These are phyloP conservation scores for Magnusiomyces ingens DNA, from an alignment of 1,139 yeast genomes.

Conservation along the genomic window DNA sequence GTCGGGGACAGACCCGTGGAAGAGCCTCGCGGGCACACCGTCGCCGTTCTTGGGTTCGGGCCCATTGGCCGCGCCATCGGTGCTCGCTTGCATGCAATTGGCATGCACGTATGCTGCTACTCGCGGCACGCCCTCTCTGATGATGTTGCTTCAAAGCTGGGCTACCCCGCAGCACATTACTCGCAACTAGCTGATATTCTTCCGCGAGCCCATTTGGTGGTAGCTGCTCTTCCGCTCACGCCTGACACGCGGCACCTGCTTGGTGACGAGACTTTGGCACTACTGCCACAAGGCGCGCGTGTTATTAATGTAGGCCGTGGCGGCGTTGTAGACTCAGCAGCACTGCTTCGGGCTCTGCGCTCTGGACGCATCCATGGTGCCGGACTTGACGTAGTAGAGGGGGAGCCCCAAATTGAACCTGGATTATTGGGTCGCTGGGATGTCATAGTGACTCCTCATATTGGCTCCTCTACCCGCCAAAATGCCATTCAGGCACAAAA, in stretches of 20 bases:
- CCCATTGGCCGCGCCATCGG: slow-evolving; percentile 66
- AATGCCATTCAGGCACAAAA: slow-evolving; percentile 40
- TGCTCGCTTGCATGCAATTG: slow-evolving; percentile 47
- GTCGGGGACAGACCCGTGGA: slow-evolving; percentile 43
- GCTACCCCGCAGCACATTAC: slow-evolving; percentile 43
- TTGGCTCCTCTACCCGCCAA: slow-evolving; percentile 63
- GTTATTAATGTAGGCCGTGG: slow-evolving; percentile 81
- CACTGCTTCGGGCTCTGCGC: slow-evolving; percentile 54
- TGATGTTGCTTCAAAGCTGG: slow-evolving; percentile 28
- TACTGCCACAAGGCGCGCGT: slow-evolving; percentile 48
- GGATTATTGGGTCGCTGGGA: slow-evolving; percentile 54
- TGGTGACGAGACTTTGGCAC: slow-evolving; percentile 41
- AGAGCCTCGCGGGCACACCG: slow-evolving; percentile 47
- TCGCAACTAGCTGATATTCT: slow-evolving; percentile 36
- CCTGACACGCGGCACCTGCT: slow-evolving; percentile 52
- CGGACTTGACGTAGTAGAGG: slow-evolving; percentile 67
- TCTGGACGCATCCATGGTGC: slow-evolving; percentile 55
- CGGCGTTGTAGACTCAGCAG: slow-evolving; percentile 57
- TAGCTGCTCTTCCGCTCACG: slow-evolving; percentile 63
- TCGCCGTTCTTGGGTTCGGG: slow-evolving; percentile 72
- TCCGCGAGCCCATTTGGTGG: slow-evolving; percentile 48
- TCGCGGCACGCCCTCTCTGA: slow-evolving; percentile 46
- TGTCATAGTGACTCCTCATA: slow-evolving; percentile 69
- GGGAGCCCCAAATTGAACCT: slow-evolving; percentile 56
- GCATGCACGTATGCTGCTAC: slow-evolving; percentile 61